Conservation (phyloP, 129 eudicot species). For the Rutidosis leptorrhynchoides region DNA sequence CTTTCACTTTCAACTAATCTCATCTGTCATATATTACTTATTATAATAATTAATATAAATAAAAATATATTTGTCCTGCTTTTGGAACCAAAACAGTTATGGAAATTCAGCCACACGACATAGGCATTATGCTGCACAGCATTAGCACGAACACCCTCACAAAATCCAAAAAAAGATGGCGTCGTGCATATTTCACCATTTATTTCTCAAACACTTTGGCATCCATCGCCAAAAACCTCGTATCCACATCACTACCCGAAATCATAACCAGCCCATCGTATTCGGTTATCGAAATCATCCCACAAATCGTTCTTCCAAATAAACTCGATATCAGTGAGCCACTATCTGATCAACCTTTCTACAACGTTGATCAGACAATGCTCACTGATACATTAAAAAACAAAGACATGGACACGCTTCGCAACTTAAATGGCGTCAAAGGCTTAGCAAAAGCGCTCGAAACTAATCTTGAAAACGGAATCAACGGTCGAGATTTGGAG, state of each 20-base stretch:
- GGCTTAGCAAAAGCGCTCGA: constrained; percentile 45
- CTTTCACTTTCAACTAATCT: no score
- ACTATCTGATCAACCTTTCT: constrained; percentile 3
- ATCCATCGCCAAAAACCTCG: constrained; percentile 32
- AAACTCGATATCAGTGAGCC: not conserved
- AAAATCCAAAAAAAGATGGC: constrained; percentile 66
- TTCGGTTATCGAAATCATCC: constrained; percentile 39
- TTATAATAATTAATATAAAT: no score
- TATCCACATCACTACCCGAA: constrained; percentile 21
- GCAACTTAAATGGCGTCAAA: constrained; percentile 33
- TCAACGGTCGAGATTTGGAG: constrained; percentile 34
- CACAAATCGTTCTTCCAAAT: not conserved
- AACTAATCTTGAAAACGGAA: constrained; percentile 47
- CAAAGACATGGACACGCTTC: constrained; percentile 42
- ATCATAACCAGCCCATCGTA: constrained; percentile 27
- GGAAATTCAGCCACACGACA: constrained; percentile 17
- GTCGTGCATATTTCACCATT: constrained; percentile 51
- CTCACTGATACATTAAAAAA: constrained; percentile 43
- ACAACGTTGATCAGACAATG: constrained; percentile 26
- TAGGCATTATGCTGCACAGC: constrained; percentile 35
- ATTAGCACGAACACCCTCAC: constrained; percentile 35
- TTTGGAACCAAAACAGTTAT: constrained; percentile 9
- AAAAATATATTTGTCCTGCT: no score
- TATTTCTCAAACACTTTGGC: constrained; percentile 45
- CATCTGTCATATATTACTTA: no score